Evolutionary conservation across 2,329 filamentous ascomycete genomes (phyloP).

Genomic region (Coniochaeta sp.): DNA sequence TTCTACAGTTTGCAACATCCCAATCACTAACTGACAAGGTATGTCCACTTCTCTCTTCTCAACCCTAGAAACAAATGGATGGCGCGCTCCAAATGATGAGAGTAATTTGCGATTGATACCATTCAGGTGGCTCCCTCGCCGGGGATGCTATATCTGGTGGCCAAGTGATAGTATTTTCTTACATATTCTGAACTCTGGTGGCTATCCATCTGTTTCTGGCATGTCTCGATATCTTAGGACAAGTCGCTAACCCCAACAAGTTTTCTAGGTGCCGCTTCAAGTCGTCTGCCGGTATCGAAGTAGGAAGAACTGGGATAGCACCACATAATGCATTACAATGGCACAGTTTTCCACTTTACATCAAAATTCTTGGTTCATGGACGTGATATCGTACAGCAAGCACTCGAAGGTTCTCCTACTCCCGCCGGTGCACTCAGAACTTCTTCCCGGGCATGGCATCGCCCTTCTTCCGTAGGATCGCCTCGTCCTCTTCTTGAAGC

Average conservation of each 20-base stretch:
- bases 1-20: not conserved
- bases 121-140: conserved; percentile 71
- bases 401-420: not conserved
- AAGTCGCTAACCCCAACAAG: not conserved
- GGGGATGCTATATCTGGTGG: conserved; percentile 67
- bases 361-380: not conserved
- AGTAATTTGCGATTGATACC: conserved; percentile 94
- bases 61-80: not conserved
- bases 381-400: not conserved
- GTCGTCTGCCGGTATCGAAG: not conserved
- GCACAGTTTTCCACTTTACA: not conserved
- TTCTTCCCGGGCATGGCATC: conserved; percentile 10
- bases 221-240: not conserved
- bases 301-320: not conserved
- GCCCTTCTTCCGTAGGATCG: conserved; percentile 53
- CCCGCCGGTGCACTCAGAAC: not conserved
- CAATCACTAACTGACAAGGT: not conserved
- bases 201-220: not conserved
- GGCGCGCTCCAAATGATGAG: conserved; percentile 56
- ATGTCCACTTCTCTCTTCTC: conserved; percentile 4
- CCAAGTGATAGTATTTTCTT: conserved; percentile 80
- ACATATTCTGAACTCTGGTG: conserved; percentile 72
- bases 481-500: conserved; percentile 61
- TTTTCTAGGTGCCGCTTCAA: not conserved
- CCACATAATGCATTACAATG: not conserved